Evolutionary conservation across 192 early-diverging fungal species (phyloP).

Genomic region (Coemansia sp.): DNA sequence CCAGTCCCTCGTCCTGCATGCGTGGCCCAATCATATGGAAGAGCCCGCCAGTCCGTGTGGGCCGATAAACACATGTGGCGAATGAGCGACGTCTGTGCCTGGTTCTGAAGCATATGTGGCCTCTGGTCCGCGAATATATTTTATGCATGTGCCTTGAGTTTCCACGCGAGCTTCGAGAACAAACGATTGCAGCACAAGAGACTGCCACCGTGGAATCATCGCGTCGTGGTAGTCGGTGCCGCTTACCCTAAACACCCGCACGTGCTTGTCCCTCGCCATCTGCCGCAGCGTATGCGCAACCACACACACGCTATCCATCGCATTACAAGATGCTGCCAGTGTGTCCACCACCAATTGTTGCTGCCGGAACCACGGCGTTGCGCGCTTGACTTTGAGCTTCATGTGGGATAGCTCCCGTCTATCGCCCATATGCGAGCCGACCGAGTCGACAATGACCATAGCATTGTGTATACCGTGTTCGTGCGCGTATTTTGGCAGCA

Average conservation of each 20-base stretch:
- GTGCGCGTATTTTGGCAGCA: conserved; percentile 19
- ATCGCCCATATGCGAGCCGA: conserved; percentile 29
- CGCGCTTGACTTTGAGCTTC: conserved; percentile 21
- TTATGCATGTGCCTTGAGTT: too few relatives aligned
- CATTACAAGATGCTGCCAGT: conserved; percentile 15
- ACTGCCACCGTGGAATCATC: conserved; percentile 44
- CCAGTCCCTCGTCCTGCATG: background rate
- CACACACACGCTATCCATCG: conserved; percentile 20
- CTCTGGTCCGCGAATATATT: too few relatives aligned
- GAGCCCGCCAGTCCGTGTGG: background rate
- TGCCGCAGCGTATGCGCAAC: conserved; percentile 30
- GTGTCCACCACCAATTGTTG: conserved; percentile 45
- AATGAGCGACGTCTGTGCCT: background rate
- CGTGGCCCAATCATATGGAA: background rate
- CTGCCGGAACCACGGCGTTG: conserved; percentile 38
- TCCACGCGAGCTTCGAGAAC: conserved; percentile 19
- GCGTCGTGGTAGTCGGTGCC: conserved; percentile 28
- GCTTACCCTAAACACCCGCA: conserved; percentile 8
- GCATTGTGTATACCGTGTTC: background rate
- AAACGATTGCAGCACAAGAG: conserved; percentile 21
- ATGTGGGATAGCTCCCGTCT: conserved; percentile 17
- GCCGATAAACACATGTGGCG: background rate
- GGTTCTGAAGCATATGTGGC: too few relatives aligned
- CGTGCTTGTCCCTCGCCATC: background rate
- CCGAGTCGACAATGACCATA: conserved; percentile 26